Percentiles rank a stretch among this genome's conserved stretches.
Conservation (phyloP, 2,329 filamentous ascomycete genomes). For the Penicillium frequentans region DNA sequence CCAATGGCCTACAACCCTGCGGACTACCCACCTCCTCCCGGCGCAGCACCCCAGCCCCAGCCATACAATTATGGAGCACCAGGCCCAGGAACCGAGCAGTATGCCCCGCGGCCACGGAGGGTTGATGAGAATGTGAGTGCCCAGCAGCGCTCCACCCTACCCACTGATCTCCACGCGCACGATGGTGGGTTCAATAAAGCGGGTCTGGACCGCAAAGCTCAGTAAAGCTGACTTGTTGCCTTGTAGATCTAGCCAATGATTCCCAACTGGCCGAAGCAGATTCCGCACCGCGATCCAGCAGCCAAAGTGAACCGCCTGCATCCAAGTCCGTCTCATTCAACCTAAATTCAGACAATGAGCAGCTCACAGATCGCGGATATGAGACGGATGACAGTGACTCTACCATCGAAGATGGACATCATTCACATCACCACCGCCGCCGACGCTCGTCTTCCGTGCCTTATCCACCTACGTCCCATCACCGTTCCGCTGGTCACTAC, state of each 20-base stretch:
- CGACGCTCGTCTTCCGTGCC: conserved; percentile 26
- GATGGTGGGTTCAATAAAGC: conserved; percentile 43
- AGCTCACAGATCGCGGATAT: conserved; percentile 34
- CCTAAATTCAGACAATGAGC: conserved; percentile 15
- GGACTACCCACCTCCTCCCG: conserved; percentile 45
- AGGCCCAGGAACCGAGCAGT: conserved; percentile 37
- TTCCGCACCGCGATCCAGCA: conserved; percentile 22
- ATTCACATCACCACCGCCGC: conserved; percentile 20
- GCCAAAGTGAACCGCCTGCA: conserved; percentile 11
- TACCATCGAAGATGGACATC: conserved; percentile 24
- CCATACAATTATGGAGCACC: conserved; percentile 40
- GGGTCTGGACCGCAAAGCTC: conserved; percentile 6
- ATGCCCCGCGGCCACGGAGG: conserved; percentile 39
- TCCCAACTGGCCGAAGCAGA: background rate
- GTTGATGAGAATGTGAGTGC: conserved; percentile 55
- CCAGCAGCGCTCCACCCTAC: conserved; percentile 34
- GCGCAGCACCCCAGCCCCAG: conserved; percentile 38
- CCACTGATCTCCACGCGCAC: conserved; percentile 36
- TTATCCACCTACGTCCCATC: conserved; percentile 12
- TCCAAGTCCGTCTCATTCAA: conserved; percentile 38
- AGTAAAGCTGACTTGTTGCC: conserved; percentile 8
- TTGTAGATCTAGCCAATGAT: conserved; percentile 20
- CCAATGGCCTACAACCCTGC: conserved; percentile 35
- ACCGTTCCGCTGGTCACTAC: conserved; percentile 5
- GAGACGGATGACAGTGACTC: conserved; percentile 46